phyloP scores from a whole-genome alignment of 2,329 filamentous ascomycete species.

The Harringtonia aguacate region DNA sequence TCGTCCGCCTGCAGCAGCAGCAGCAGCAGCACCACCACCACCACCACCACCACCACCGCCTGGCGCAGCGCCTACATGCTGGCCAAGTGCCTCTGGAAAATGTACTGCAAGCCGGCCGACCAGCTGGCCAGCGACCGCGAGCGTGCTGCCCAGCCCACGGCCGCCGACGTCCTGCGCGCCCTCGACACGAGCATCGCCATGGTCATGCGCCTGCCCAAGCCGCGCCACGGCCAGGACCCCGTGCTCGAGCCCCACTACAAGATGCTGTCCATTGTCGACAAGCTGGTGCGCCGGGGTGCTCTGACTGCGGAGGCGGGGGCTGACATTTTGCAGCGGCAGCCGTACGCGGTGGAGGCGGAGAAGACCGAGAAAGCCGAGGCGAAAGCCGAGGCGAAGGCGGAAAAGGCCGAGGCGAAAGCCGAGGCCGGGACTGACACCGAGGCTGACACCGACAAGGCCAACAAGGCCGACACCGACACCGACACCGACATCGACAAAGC shows the following conservation, averaged over 20 bases:
- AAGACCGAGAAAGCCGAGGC: slow-evolving; percentile 19
- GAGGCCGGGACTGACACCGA: too few relatives aligned
- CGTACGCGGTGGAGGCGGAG: slow-evolving; percentile 32
- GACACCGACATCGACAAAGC: too few relatives aligned
- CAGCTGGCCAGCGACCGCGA: slow-evolving; percentile 31
- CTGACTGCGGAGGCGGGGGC: slow-evolving; percentile 37
- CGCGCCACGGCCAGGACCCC: slow-evolving; percentile 54
- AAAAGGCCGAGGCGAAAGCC: slow-evolving; percentile 45
- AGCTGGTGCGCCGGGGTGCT: slow-evolving; percentile 54
- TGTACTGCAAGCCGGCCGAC: slow-evolving; percentile 40
- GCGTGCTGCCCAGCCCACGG: slow-evolving; percentile 22
- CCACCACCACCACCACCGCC: slow-evolving; percentile 21
- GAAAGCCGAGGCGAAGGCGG: slow-evolving; percentile 34
- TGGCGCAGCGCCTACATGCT: slow-evolving; percentile 54
- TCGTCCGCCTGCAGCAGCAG: too few relatives aligned
- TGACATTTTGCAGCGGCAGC: slow-evolving; percentile 43
- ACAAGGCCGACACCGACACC: too few relatives aligned
- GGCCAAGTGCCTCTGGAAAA: slow-evolving; percentile 53
- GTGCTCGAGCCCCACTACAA: slow-evolving; percentile 91
- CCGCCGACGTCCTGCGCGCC: slow-evolving; percentile 32
- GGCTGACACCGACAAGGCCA: too few relatives aligned
- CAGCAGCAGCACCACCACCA: too few relatives aligned
- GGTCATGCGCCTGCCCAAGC: slow-evolving; percentile 40
- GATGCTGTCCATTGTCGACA: slow-evolving; percentile 70
- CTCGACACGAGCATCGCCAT: slow-evolving; percentile 41